These are phyloP conservation scores for Penicillium italicum DNA, from an alignment of 2,329 filamentous ascomycete genomes.

Conservation along the genomic window DNA sequence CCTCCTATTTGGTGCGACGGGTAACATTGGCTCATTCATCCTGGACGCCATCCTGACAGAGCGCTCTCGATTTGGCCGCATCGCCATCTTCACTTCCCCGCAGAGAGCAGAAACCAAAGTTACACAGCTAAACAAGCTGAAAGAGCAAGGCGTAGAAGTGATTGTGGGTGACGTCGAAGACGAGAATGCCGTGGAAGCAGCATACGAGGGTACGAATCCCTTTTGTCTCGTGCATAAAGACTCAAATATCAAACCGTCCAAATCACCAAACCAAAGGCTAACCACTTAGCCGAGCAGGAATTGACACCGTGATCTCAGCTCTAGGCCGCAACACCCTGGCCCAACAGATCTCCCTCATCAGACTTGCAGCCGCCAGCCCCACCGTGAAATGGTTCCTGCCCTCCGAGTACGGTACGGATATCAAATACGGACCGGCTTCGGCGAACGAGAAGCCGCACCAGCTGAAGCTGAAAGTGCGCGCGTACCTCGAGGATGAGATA, in stretches of 20 bases:
- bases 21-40: constrained; percentile 51
- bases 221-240: neutral
- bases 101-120: constrained; percentile 51
- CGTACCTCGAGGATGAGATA: constrained; percentile 52
- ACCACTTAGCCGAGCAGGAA: constrained; percentile 34
- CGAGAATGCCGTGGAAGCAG: constrained; percentile 52
- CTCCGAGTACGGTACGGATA: constrained; percentile 65
- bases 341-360: constrained; percentile 60
- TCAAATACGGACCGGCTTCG: constrained; percentile 59
- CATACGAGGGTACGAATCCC: constrained; percentile 48
- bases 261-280: neutral
- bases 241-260: neutral
- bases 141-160: constrained; percentile 50
- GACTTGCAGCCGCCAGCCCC: constrained; percentile 53
- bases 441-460: constrained; percentile 64
- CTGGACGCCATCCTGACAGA: constrained; percentile 47
- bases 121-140: constrained; percentile 47
- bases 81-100: constrained; percentile 57
- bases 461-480: constrained; percentile 65
- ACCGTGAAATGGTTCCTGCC: constrained; percentile 63
- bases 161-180: constrained; percentile 55
- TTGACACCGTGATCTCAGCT: constrained; percentile 64
- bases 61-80: constrained; percentile 47
- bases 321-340: constrained; percentile 62
- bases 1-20: constrained; percentile 52